Percentiles rank a stretch among this genome's conserved stretches.
phyloP scores from a whole-genome alignment of 768 basidiomycete genomes.

The Leccinellum albellum region DNA sequence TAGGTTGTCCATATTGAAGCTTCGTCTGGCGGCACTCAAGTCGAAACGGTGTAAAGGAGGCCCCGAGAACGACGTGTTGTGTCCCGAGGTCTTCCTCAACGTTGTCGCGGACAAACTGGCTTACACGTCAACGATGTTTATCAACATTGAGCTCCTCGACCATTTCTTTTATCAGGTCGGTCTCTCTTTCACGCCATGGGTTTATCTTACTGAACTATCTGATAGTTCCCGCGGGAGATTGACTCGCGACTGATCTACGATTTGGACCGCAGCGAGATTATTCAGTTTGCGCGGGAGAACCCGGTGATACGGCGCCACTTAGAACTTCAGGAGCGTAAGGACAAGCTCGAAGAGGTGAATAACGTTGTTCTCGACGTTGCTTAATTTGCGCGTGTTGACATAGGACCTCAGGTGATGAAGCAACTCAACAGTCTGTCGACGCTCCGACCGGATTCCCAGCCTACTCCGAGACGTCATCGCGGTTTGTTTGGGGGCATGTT shows the following conservation, averaged over 20 bases:
- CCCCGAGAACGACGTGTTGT: slow-evolving; percentile 84
- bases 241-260: slow-evolving; percentile 91
- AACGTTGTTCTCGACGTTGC: not conserved
- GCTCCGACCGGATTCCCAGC: slow-evolving; percentile 77
- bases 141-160: slow-evolving; percentile 96
- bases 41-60: slow-evolving; percentile 86
- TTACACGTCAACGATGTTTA: slow-evolving; percentile 95
- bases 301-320: slow-evolving; percentile 83
- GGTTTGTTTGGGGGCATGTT: slow-evolving; percentile 80
- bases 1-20: slow-evolving; percentile 75
- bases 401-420: slow-evolving; percentile 75
- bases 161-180: slow-evolving; percentile 97
- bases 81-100: slow-evolving; percentile 95
- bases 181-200: not conserved
- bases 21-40: slow-evolving; percentile 81
- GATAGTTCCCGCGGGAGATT: slow-evolving; percentile 94
- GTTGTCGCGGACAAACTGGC: slow-evolving; percentile 97
- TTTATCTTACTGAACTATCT: not conserved
- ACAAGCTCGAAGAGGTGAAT: slow-evolving; percentile 89
- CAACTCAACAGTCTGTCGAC: slow-evolving; percentile 90
- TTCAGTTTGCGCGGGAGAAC: slow-evolving; percentile 93
- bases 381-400: slow-evolving; percentile 7
- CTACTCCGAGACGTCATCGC: slow-evolving; percentile 66
- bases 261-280: slow-evolving; percentile 85
- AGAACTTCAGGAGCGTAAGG: slow-evolving; percentile 93